These are phyloP conservation scores for Rubia tinctorum DNA, from an alignment of 305 asterid genomes.

Conservation along the genomic window DNA sequence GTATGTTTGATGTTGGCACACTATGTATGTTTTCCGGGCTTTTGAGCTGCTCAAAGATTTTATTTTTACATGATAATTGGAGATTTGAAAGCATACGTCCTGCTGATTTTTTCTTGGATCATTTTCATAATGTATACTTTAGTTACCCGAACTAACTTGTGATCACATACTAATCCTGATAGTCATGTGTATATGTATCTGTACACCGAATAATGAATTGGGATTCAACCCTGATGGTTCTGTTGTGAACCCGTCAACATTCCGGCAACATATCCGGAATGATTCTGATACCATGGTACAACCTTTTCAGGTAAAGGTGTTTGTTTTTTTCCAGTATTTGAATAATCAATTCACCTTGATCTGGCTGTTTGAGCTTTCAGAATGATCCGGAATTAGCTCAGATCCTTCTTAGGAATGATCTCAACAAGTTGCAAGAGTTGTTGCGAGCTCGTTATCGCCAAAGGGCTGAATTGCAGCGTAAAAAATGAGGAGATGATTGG, in stretches of 20 bases:
- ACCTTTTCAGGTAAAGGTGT: constrained; percentile 67
- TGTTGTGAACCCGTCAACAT: constrained; percentile 82
- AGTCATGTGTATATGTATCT: constrained; percentile 24
- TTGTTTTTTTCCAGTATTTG: not conserved
- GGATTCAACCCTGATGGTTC: constrained; percentile 91
- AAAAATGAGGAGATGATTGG: constrained; percentile 93
- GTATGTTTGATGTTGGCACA: not conserved
- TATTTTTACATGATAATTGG: not conserved
- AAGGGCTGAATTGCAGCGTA: constrained; percentile 57
- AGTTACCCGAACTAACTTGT: not conserved
- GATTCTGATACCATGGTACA: constrained; percentile 86
- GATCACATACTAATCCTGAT: constrained; percentile 22
- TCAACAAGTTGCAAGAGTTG: constrained; percentile 73
- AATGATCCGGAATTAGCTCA: constrained; percentile 95
- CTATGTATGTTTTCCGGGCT: no score
- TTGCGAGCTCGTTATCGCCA: constrained; percentile 73
- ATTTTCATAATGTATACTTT: not conserved
- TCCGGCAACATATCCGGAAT: constrained; percentile 83
- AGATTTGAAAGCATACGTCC: not conserved
- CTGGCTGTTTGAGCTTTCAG: constrained; percentile 43
- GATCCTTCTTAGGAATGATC: constrained; percentile 84
- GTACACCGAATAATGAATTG: constrained; percentile 42
- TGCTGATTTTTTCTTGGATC: not conserved
- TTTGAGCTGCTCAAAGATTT: not conserved
- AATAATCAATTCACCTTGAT: constrained; percentile 18